Base-by-base conservation (phyloP, 2,329 filamentous ascomycete genomes). In the Colletotrichum brevisporum region DNA sequence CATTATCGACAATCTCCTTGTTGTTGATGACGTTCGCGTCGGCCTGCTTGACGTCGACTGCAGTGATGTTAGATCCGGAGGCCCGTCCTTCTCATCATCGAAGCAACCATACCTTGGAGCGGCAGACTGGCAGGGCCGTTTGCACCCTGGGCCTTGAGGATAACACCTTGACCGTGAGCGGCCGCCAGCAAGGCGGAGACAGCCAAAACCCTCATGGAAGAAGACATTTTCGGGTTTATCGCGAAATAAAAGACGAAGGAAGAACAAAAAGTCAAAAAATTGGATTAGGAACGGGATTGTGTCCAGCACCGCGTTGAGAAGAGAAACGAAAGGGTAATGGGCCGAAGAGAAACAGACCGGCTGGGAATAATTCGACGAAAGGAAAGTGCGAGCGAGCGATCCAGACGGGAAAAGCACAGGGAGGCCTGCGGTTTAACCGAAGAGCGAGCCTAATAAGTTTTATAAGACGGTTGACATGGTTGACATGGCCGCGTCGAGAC, bases 11-110 rank as follows among this genome's bases (percentile, higher is more conserved):
- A 71, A 88, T 84, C 79, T 89, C 83, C 13, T 84, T 84, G 66
- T 89, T 86, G 61, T 85, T 84, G 78, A 92, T 91, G 75, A 91
- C 84, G 62, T 88, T 90, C 6, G 88, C 83, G 65, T 92, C 90
- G 70, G 88, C 86, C 74, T 91, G 89, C 81, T 90, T 91, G 16
- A 88, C 12, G 89, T 88, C 83, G 70, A 91, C 84, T 85, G 51
- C 1, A 6, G 21, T 87, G 80, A 89, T 88, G 65, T 82, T 81
- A 31, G 88, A 36, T 36, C 1, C 31, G 31, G 8, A 10, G 10
- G 51, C 26, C 12, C 6, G 72, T 89, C 83, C 56, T 77, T 78
- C 45, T 1, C 16, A 5, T 5, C 60, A 12, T 54, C 27, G 18
- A 36, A 36, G 31, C 31, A 15, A 9, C 47, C 71, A 57, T 74